These are phyloP conservation scores for Talaromyces thailandensis DNA, from an alignment of 495 filamentous ascomycete species.

Conservation along the genomic window DNA sequence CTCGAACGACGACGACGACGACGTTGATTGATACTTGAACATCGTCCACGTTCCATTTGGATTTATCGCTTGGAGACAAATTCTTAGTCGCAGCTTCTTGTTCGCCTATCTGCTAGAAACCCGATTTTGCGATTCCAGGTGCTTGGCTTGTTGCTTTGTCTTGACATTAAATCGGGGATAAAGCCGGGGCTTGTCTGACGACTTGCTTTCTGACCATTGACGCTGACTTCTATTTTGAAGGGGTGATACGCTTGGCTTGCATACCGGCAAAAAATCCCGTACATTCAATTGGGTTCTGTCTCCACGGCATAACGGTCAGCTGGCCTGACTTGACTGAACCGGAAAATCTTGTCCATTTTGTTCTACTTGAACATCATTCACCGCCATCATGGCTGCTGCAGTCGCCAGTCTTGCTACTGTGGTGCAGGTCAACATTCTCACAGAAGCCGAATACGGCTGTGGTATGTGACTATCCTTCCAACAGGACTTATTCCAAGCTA, in stretches of 20 bases:
- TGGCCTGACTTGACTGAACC: not conserved
- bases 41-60: not conserved
- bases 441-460: conserved; percentile 37
- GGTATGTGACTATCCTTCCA: conserved; percentile 21
- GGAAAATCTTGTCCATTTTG: not conserved
- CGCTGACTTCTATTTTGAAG: not conserved
- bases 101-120: not conserved
- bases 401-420: not conserved
- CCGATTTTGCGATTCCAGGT: not conserved
- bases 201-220: not conserved
- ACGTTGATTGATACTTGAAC: not conserved
- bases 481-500: not conserved
- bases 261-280: not conserved
- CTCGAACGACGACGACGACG: not conserved
- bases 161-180: not conserved
- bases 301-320: not conserved
- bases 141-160: not conserved
- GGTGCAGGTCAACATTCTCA: conserved; percentile 12
- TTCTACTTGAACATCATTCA: not conserved
- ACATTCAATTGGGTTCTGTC: not conserved
- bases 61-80: not conserved
- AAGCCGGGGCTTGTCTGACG: not conserved
- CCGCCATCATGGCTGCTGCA: conserved; percentile 1
- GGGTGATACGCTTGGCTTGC: not conserved
- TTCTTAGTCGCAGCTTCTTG: not conserved